Evolutionary conservation across 805 yeast genomes (phyloP).

Genomic region (Yarrowia sp.): DNA sequence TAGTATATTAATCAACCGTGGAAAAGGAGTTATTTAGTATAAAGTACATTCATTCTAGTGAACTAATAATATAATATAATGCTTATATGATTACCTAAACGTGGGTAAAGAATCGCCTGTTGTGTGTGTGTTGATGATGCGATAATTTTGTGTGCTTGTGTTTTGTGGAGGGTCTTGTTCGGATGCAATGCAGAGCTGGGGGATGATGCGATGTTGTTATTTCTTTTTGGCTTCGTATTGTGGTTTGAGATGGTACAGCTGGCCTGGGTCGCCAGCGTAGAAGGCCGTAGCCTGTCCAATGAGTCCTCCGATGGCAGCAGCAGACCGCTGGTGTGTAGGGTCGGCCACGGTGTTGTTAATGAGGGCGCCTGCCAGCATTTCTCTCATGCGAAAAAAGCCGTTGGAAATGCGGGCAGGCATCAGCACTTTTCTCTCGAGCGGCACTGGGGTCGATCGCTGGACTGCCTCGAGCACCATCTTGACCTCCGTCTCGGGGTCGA

Average conservation of each 20-base stretch:
- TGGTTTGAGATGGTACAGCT: constrained; percentile 12
- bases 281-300: constrained; percentile 21
- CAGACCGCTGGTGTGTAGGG: neutral
- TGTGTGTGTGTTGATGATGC: neutral
- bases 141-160: no score
- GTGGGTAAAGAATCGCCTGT: no score
- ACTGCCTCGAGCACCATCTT: constrained; percentile 89
- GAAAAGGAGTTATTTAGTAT: no score
- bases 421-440: constrained; percentile 66
- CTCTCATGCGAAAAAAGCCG: constrained; percentile 75
- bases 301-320: constrained; percentile 26
- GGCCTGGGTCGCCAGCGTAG: constrained; percentile 12
- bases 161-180: no score
- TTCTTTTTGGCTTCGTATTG: constrained; percentile 14
- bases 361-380: constrained; percentile 81
- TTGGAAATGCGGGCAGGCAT: constrained; percentile 68
- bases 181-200: neutral
- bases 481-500: constrained; percentile 90
- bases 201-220: neutral
- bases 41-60: neutral
- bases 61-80: neutral
- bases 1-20: no score
- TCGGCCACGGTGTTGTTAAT: constrained; percentile 37
- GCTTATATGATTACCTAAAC: neutral
- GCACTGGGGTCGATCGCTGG: constrained; percentile 70